Evolutionary conservation across 1,284 basidiomycete species (phyloP).

Genomic region (Golubevia pallescens): DNA sequence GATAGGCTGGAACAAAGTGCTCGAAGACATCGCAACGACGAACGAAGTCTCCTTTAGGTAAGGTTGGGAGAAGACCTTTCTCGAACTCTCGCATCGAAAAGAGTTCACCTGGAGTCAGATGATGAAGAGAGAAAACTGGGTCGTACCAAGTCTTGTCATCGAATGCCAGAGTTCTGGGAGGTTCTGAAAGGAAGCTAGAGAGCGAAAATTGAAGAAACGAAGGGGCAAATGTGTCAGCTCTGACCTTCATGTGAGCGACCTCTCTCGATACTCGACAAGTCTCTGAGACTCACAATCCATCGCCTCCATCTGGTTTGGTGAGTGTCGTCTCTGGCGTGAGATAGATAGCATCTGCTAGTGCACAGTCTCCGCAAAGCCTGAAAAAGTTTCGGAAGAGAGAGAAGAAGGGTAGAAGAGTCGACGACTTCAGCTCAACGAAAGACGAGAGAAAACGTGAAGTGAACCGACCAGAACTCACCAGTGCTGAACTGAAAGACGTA

Average conservation of each 20-base stretch:
- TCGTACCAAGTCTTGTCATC: background rate
- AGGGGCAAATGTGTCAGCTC: too few species aligned
- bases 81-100: conserved; percentile 10
- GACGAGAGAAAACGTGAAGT: too few species aligned
- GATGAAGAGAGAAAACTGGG: conserved; percentile 7
- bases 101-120: conserved; percentile 6
- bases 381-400: too few species aligned
- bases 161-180: background rate
- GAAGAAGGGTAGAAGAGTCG: too few species aligned
- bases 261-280: too few species aligned
- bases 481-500: too few species aligned
- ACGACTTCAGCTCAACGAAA: too few species aligned
- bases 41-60: conserved; percentile 9
- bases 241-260: too few species aligned
- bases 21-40: conserved; percentile 11
- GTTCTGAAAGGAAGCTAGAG: background rate
- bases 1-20: conserved; percentile 6
- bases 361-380: conserved; percentile 9
- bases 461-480: too few species aligned
- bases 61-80: conserved; percentile 6
- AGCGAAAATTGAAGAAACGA: too few species aligned
- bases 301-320: too few species aligned
- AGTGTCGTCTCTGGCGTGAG: background rate
- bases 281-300: too few species aligned
- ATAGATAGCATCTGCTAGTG: background rate